Evolutionary conservation across 1,284 basidiomycete genomes (phyloP), one percentile per base, ranked within the genome.

Genomic region (Schizophyllum amplum): DNA sequence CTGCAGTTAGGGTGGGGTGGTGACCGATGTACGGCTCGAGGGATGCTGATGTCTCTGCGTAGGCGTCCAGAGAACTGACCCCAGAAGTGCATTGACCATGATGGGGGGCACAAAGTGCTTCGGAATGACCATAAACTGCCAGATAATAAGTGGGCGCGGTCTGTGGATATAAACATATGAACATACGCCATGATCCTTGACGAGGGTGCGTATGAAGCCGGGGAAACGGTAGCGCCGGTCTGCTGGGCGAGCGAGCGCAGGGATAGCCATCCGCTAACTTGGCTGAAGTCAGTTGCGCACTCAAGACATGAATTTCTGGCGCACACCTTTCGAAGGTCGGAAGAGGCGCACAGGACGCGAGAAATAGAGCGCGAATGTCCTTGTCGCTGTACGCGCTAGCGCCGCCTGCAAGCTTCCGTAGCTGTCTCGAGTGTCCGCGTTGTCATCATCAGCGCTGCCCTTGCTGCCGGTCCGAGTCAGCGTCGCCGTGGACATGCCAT

Each of bases 51-150:
- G 76, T 71, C 64, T 81, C 75, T 5, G 80, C 71, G 66, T 90
- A 91, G 4, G 82, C 78, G 82, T 74, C 86, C 88, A 91, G n/a
- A 91, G 75, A 11, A 90, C 79, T n/a, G 84, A 82, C 25, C 88
- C 84, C 20, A 66, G 54, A 46, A 67, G 22, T 47, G 63, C 59
- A 63, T 91, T 91, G 47, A 89, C 80, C 20, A 84, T 59, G 71
- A 91, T 81, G 3, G 88, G 88, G 6, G 89, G 89, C 15, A 89
- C 62, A 67, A 91, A 91, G 69, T 91, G 89, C 62, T 83, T 87
- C 22, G 84, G 82, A 61, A 91, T 80, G 15, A 89, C 77, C 59
- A 76, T 72, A 60, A 84, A 72, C 88, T 90, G 61, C 47, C 47
- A 25, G 49, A 47, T 47, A 27, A 11, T 23, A 51, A 52, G 49